Base-by-base conservation (phyloP, 352 stramenopile species). In the Phytophthora constricta region DNA sequence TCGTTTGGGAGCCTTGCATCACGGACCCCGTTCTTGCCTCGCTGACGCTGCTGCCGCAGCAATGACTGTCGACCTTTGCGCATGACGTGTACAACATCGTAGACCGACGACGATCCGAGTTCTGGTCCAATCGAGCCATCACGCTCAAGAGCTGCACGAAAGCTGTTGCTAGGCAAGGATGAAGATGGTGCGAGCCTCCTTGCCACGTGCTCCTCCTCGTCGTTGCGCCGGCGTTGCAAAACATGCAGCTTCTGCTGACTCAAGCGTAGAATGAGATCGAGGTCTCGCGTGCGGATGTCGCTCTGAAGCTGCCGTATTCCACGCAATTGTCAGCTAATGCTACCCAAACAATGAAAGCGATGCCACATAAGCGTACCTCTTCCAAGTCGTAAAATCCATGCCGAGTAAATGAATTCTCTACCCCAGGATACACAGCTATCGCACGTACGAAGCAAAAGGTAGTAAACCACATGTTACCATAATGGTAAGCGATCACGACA, bases 81-180 rank as follows among this genome's bases (percentile, higher is more conserved):
- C 58, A 74, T 69, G 43, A 77, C 64, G 16, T 77, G 69, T 16
- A 77, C 61, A 28, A 77, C 69, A 46, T 74, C 69, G 19, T 74
- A 70, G 33, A 77, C 69, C 13, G 69, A 52, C 10, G 62, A 59
- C 4, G 64, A 55, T 19, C 26, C 42, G 7, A 62, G 23, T 23
- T 43, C 25, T 16, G 47, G 19, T 10, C 51, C 43, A 13, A 25
- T 52, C 27, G n/a, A 14, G 17, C 42, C 48, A 26, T 33, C 43
- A 26, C 61, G 50, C n/a, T 66, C 58, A 19, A 51, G 51, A 25
- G 43, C 33, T 27, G 42, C 14, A 11, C 39, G 34, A 25, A 28
- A 58, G 48, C 23, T 52, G 28, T 62, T 59, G 27, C 33, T 59
- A 31, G 65, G 48, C 28, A 74, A 54, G n/a, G 65, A 66, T 41